phyloP scores from a whole-genome alignment of 495 filamentous ascomycete species.

The Hypomontagnella monticulosa region DNA sequence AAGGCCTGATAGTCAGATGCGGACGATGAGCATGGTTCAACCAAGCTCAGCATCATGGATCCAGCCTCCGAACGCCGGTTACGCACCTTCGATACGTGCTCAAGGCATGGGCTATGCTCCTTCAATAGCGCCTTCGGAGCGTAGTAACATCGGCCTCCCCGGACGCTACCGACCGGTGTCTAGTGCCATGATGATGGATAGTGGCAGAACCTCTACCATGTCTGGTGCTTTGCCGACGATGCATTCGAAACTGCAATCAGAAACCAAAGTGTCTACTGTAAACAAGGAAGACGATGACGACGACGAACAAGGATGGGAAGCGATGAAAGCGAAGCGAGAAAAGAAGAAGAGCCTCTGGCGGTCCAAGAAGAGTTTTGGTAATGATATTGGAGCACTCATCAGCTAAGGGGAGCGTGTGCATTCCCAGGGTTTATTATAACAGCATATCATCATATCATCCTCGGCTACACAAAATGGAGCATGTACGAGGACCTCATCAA shows the following conservation, averaged over 20 bases:
- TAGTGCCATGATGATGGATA: conserved; percentile 46
- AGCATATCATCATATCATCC: conserved; percentile 34
- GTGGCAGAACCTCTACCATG: conserved; percentile 60
- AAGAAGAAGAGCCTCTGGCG: conserved; percentile 81
- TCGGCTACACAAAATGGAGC: conserved; percentile 42
- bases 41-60: conserved; percentile 67
- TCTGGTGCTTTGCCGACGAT: conserved; percentile 55
- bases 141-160: conserved; percentile 89
- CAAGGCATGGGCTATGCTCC: conserved; percentile 61
- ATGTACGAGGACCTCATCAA: conserved; percentile 13
- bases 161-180: conserved; percentile 94
- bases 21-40: conserved; percentile 86
- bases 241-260: conserved; percentile 42
- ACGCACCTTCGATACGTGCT: conserved; percentile 57
- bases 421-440: conserved; percentile 30
- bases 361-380: conserved; percentile 65
- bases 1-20: conserved; percentile 51
- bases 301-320: conserved; percentile 82
- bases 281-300: conserved; percentile 69
- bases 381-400: conserved; percentile 54
- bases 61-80: conserved; percentile 51
- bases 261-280: conserved; percentile 40
- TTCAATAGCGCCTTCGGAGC: conserved; percentile 90
- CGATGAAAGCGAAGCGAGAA: conserved; percentile 85
- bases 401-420: conserved; percentile 44